Evolutionary conservation across 176 grass and related monocot species (phyloP).

Genomic region (Urochloa ruziziensis): DNA sequence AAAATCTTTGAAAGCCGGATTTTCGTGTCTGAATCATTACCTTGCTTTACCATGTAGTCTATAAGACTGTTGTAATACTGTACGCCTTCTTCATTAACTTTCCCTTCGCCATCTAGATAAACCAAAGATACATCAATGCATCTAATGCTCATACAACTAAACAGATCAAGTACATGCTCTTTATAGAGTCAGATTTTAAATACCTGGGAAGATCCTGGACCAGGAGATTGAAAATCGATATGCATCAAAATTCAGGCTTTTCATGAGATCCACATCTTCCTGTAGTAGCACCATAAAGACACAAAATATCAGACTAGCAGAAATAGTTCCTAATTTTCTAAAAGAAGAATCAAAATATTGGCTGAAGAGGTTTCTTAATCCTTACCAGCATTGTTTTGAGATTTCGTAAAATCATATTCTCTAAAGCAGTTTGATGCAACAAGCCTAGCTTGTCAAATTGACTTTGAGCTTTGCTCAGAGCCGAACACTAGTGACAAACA

Average conservation of each 20-base stretch:
- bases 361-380: not conserved
- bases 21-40: constrained; percentile 20
- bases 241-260: constrained; percentile 70
- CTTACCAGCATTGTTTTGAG: not conserved
- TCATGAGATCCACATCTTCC: constrained; percentile 65
- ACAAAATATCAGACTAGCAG: not conserved
- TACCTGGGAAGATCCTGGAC: constrained; percentile 74
- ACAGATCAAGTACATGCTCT: not conserved
- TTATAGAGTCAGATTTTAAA: not conserved
- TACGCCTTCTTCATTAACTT: constrained; percentile 59
- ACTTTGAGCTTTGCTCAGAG: not conserved
- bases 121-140: constrained; percentile 17
- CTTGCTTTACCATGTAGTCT: constrained; percentile 68
- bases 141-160: constrained; percentile 10
- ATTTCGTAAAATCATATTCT: not conserved
- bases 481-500: not conserved
- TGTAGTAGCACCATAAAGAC: constrained; percentile 2
- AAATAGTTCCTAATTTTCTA: not conserved
- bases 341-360: not conserved
- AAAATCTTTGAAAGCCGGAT: not conserved
- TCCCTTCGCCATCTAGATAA: constrained; percentile 61
- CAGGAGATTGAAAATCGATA: constrained; percentile 85
- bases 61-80: constrained; percentile 76
- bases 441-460: not conserved
- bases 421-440: constrained; percentile 1